Conservation (phyloP, 768 basidiomycete species). For the Lepiota venenata region DNA sequence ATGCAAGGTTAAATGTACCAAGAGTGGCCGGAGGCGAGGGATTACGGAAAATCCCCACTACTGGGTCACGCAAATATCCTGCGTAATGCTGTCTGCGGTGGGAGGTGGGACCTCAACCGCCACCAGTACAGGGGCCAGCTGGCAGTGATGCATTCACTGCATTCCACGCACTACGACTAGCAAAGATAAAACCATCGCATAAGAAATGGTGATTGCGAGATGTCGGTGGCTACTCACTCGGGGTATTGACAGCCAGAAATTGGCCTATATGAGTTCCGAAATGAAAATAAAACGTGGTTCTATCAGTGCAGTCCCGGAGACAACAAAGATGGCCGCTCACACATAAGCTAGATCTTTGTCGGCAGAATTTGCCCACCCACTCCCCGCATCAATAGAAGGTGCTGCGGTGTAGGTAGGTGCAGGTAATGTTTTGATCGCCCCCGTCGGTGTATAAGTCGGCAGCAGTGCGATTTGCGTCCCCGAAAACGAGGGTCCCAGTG, state of each 20-base stretch:
- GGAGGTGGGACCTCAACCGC: background rate
- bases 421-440: constrained; percentile 56
- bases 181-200: constrained; percentile 1
- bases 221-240: constrained; percentile 30
- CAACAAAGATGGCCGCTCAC: constrained; percentile 24
- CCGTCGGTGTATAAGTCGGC: constrained; percentile 74
- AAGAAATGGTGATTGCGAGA: background rate
- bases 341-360: constrained; percentile 62
- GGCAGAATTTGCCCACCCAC: constrained; percentile 71
- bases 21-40: too few relatives aligned
- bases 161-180: constrained; percentile 49
- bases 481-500: constrained; percentile 48
- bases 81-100: background rate
- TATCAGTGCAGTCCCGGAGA: background rate
- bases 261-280: constrained; percentile 25
- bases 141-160: constrained; percentile 49
- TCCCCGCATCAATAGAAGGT: constrained; percentile 52
- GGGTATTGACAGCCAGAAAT: constrained; percentile 66
- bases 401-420: constrained; percentile 61
- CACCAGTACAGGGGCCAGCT: constrained; percentile 37
- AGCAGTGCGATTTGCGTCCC: constrained; percentile 50
- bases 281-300: constrained; percentile 3
- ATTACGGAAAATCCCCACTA: too few relatives aligned
- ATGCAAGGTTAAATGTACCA: too few relatives aligned
- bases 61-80: background rate